Evolutionary conservation across 495 filamentous ascomycete species (phyloP), one percentile per base, ranked within the genome.

Genomic region (Penicillium tannophilum): DNA sequence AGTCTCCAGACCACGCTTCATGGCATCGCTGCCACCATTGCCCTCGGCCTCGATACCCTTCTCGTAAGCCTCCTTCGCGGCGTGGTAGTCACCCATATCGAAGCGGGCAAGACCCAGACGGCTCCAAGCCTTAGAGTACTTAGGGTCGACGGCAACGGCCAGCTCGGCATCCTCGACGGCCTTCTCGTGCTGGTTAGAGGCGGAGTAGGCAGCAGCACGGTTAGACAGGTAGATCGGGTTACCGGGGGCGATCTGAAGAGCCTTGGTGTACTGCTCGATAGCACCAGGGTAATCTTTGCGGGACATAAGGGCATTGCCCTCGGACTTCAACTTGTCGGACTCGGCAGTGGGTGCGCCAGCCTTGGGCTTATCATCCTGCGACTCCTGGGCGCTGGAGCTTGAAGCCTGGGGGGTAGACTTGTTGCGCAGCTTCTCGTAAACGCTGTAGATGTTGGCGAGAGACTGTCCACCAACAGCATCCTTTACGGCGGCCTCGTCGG

Each of bases 141-240:
- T 89, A 24, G 94, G 91, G 71, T 98, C 94, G 35, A 89, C 82
- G 48, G 84, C 82, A 36, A 90, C 88, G 26, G 94, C 93, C 56
- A 92, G 80, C 77, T 97, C 92, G 28, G 94, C 94, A 75, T 98
- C 94, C 47, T 85, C 76, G 56, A 83, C 85, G 16, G 94, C 94
- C 61, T 86, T 82, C 52, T 88, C 85, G 74, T 96, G 92, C 70
- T 96, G 84, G n/a, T 83, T 78, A 24, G 84, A 84, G 1, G 89
- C 92, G 36, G 84, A 88, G 78, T 93, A 90, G 0, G 94, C 94
- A 17, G 94, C 94, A 6, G 94, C 95, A 49, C 94, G 92, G 83
- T 98, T 98, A 61, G 91, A 96, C 28, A 98, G 90, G 80, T 93
- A 98, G 74, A 98, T 93, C 31, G 94, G 90, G 79, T 98, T 97